Base-by-base conservation (phyloP, 2,329 filamentous ascomycete species). In the Calonectria ilicicola region DNA sequence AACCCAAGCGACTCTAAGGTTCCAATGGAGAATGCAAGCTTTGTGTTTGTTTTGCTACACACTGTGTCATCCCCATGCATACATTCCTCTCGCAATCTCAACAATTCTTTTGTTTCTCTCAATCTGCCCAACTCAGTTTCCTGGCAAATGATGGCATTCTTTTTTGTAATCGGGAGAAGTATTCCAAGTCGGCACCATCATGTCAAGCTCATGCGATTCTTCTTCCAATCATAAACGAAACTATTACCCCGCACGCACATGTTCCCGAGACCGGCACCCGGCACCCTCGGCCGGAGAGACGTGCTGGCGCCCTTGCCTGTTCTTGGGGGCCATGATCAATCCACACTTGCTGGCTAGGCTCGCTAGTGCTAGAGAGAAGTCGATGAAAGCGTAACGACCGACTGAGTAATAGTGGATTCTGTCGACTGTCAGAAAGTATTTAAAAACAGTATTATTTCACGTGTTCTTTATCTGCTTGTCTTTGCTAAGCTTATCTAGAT, bases 201-300 rank as follows among this genome's bases (percentile, higher is more conserved):
- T 27, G 72, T 70, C 27, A 32, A 65, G 38, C 44, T 35, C 58
- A 67, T 58, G 40, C 29, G 19, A 51, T 69, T 69, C 47, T 51
- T 71, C 47, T 51, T 44, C 78, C 76, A 79, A 79, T 79, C 74
- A 78, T 21, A 29, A 26, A 14, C 32, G 7, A 40, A 21, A 60
- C 65, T 75, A 63, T 71, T 79, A 79, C 78, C 78, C 78, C 78
- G 78, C 78, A 76, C 69, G 66, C 75, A 79, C 76, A 79, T 77
- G 78, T 77, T 79, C 72, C 74, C 76, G 72, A 77, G 72, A 75
- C 77, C 76, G 75, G 77, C 75, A 72, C 74, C 65, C 77, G 77
- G 77, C 77, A 78, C 69, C 71, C 67, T 77, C 75, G 77, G 74
- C 76, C 73, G 75, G 53, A 32, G 53, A 58, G 53, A 65, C 67